Evolutionary conservation across 2,329 filamentous ascomycete genomes (phyloP).

Genomic region (Teratosphaeriaceae sp.): DNA sequence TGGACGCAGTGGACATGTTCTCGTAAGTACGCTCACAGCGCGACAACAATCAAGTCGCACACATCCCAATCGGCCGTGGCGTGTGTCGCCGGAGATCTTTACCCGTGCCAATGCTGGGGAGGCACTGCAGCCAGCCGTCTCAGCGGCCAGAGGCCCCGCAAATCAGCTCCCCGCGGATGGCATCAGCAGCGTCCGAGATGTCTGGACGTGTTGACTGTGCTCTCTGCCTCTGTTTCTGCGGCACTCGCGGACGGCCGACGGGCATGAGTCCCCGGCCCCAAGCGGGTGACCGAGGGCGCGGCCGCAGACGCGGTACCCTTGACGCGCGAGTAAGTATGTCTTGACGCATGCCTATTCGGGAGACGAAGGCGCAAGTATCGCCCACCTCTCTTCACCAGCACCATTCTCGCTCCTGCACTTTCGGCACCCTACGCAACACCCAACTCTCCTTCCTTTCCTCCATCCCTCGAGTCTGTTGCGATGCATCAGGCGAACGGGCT

Average conservation of each 20-base stretch:
- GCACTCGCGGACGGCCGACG: not conserved
- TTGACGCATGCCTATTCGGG: not conserved
- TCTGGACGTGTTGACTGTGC: not conserved
- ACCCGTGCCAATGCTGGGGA: too few species aligned
- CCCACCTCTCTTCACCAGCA: too few species aligned
- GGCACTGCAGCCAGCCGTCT: too few species aligned
- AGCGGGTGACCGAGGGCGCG: not conserved
- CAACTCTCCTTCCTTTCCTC: not conserved
- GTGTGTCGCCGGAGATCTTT: too few species aligned
- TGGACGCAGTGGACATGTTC: too few species aligned
- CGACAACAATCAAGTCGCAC: too few species aligned
- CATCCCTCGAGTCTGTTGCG: not conserved
- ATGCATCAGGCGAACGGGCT: slow-evolving; percentile 5
- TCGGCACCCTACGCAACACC: not conserved
- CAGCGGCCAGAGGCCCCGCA: too few species aligned
- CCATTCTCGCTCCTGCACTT: not conserved
- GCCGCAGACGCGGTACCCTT: not conserved
- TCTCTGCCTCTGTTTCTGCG: slow-evolving; percentile 3
- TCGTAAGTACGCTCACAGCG: too few species aligned
- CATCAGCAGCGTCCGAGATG: too few species aligned
- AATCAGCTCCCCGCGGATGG: too few species aligned
- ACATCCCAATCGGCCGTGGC: too few species aligned
- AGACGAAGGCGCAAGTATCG: not conserved
- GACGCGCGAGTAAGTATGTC: slow-evolving; percentile 4
- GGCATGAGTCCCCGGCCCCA: not conserved